Conservation (phyloP, 768 basidiomycete genomes). For the Krasilnikovozyma curviuscula region DNA sequence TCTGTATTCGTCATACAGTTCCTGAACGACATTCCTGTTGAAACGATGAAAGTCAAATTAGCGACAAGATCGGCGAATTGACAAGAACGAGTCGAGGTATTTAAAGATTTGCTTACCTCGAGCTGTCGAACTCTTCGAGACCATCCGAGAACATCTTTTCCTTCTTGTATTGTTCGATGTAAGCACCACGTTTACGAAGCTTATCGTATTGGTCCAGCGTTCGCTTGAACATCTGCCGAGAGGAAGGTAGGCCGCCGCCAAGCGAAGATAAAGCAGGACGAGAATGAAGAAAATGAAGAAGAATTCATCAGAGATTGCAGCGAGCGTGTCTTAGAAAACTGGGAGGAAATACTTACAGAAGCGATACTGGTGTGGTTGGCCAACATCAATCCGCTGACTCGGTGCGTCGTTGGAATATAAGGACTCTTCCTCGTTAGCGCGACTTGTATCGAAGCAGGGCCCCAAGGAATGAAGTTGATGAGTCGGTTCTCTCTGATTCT, state of each 20-base stretch:
- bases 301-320: background rate
- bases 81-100: background rate
- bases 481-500: slow-evolving; percentile 91
- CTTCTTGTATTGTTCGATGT: slow-evolving; percentile 92
- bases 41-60: slow-evolving; percentile 12
- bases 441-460: slow-evolving; percentile 93
- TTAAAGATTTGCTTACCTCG: slow-evolving; percentile 37
- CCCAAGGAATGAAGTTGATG: slow-evolving; percentile 98
- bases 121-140: slow-evolving; percentile 90
- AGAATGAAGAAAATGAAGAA: no score
- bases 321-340: background rate
- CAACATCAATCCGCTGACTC: slow-evolving; percentile 94
- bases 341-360: slow-evolving; percentile 39
- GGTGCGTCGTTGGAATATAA: slow-evolving; percentile 69
- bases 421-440: slow-evolving; percentile 71
- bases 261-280: background rate
- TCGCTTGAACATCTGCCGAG: slow-evolving; percentile 64
- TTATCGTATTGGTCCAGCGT: slow-evolving; percentile 91
- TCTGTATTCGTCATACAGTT: slow-evolving; percentile 72
- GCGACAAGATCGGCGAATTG: slow-evolving; percentile 16
- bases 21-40: slow-evolving; percentile 14
- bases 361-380: slow-evolving; percentile 99
- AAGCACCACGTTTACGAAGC: slow-evolving; percentile 70
- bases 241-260: background rate
- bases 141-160: slow-evolving; percentile 87